Evolutionary conservation across 331 rosid genomes (phyloP), one percentile per base, ranked within the genome.

Genomic region (Pyrus hybrid): DNA sequence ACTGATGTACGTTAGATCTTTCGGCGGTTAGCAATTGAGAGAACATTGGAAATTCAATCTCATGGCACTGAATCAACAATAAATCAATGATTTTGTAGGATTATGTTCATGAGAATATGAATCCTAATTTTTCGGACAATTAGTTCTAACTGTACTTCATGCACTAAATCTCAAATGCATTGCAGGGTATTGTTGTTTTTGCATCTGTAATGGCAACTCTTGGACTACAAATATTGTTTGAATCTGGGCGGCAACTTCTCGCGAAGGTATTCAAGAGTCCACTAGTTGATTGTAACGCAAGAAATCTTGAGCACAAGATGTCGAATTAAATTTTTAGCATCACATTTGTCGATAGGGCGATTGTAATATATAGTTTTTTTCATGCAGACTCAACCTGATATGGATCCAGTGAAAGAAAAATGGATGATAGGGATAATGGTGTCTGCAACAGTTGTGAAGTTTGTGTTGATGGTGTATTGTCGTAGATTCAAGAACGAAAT

Each of bases 371-470:
- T 43, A 0, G 9, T 28, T 70, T 9, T 32, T 11, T 53, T 25
- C 7, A 17, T 67, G 77, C 81, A 93, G 98, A 18, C 81, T 73
- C 86, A 90, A 76, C 96, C 97, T 1, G 93, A 88, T 1, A 88
- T 83, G 70, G 87, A 90, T 80, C 79, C 89, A 0, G 87, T 12
- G 75, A 94, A 92, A 76, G 96, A 85, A 21, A 92, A 68, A 72
- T 92, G 99, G 99, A 88, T 92, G 97, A 80, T 94, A 33, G 99
- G 88, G 74, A 94, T 94, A 7, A 94, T 94, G 99, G 85, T 80
- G 1, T 61, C 93, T 43, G 96, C 86, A 7, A 88, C 97, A 0
- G 33, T 82, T 10, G 95, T 84, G 63, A 94, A 94, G 72, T 60
- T 90, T 16, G 53, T 37, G 45, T 86, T 94, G 6, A 92, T 86